Evolutionary conservation across 208 protist species (phyloP).

Genomic region (Porcisia hertigi): DNA sequence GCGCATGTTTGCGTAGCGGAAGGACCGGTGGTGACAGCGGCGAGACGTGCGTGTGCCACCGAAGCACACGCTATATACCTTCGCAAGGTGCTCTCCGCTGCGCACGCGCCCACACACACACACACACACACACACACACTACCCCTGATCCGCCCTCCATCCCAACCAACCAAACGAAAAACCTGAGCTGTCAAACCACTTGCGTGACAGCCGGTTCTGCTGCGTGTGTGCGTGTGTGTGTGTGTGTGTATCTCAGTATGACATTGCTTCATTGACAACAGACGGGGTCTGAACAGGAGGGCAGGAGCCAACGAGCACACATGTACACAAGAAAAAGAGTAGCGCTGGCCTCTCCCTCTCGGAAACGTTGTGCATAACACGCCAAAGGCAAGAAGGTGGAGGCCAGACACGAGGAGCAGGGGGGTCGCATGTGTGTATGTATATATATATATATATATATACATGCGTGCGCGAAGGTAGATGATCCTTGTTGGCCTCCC

Average conservation of each 20-base stretch:
- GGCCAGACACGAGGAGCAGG: background rate
- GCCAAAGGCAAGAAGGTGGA: background rate
- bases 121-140: background rate
- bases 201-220: background rate
- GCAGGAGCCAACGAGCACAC: background rate
- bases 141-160: background rate
- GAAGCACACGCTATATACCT: background rate
- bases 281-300: background rate
- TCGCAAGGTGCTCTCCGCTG: background rate
- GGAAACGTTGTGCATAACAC: no score
- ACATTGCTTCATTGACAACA: no score
- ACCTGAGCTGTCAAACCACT: no score
- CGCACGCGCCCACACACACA: background rate
- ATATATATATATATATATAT: background rate
- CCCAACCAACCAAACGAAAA: background rate
- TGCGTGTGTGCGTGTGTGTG: slow-evolving; percentile 6
- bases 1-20: slow-evolving; percentile 60
- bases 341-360: no score
- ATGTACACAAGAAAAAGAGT: background rate
- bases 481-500: background rate
- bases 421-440: background rate
- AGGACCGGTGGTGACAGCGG: background rate
- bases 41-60: background rate
- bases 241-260: background rate
- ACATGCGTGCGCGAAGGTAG: background rate